phyloP scores from a whole-genome alignment of 1,284 basidiomycete species.

The Trichosporon coremiiforme region DNA sequence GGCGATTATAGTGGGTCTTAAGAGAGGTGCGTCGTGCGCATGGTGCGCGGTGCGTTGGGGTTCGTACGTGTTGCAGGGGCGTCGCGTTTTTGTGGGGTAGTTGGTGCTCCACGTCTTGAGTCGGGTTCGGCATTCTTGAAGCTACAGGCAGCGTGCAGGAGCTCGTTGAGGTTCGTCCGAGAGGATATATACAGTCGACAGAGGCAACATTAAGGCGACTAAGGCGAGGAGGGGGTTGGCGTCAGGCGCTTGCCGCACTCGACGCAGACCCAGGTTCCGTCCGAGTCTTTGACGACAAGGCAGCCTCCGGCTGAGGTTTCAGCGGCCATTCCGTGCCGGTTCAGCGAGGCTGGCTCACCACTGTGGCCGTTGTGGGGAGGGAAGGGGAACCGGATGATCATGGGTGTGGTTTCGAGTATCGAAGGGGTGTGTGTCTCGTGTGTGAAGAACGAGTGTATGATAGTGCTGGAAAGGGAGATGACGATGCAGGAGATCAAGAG shows the following conservation, averaged over 20 bases:
- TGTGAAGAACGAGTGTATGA: background rate
- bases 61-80: background rate
- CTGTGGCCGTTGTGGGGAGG: background rate
- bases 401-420: background rate
- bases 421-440: background rate
- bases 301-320: background rate
- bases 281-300: background rate
- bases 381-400: background rate
- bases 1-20: background rate
- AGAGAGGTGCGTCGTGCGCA: background rate
- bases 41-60: background rate
- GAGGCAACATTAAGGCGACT: background rate
- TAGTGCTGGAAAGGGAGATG: no score
- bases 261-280: slow-evolving; percentile 3
- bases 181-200: background rate
- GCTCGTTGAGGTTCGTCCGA: background rate
- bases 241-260: slow-evolving; percentile 4
- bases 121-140: background rate
- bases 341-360: background rate
- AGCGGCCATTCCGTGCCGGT: background rate
- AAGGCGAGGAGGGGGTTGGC: background rate
- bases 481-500: background rate
- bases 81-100: background rate
- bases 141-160: background rate
- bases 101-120: background rate